phyloP scores from a whole-genome alignment of 306 rosid genomes.

The Glycine tomentella region DNA sequence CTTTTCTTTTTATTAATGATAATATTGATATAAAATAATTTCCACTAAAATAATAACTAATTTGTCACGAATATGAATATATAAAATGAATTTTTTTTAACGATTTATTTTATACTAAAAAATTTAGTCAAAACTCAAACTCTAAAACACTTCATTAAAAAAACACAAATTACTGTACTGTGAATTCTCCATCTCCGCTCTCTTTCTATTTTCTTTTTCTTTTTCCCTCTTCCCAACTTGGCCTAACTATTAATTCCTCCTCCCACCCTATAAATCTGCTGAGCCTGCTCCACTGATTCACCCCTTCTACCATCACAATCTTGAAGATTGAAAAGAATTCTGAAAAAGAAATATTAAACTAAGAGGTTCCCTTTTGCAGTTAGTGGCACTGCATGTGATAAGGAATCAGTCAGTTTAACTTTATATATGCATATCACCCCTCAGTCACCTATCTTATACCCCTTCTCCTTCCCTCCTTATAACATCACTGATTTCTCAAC shows the following conservation, averaged over 20 bases:
- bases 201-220: not conserved
- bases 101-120: too few species aligned
- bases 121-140: too few species aligned
- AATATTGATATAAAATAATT: too few species aligned
- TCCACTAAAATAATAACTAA: too few species aligned
- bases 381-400: constrained; percentile 80
- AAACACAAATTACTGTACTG: too few species aligned
- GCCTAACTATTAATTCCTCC: constrained; percentile 27
- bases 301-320: constrained; percentile 42
- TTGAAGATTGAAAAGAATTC: constrained; percentile 34
- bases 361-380: constrained; percentile 49
- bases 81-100: too few species aligned
- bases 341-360: constrained; percentile 56
- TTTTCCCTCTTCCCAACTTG: constrained; percentile 4
- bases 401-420: constrained; percentile 61
- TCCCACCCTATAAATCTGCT: constrained; percentile 65
- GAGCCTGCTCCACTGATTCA: constrained; percentile 53
- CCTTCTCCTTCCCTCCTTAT: constrained; percentile 48
- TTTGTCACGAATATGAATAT: too few species aligned
- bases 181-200: too few species aligned
- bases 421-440: constrained; percentile 45
- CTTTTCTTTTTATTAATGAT: too few species aligned
- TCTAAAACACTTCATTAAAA: too few species aligned
- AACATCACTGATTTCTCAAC: constrained; percentile 40
- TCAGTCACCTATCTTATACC: constrained; percentile 22